These are phyloP conservation scores for Venturia nashicola DNA, from an alignment of 2,329 filamentous ascomycete species.

Conservation along the genomic window DNA sequence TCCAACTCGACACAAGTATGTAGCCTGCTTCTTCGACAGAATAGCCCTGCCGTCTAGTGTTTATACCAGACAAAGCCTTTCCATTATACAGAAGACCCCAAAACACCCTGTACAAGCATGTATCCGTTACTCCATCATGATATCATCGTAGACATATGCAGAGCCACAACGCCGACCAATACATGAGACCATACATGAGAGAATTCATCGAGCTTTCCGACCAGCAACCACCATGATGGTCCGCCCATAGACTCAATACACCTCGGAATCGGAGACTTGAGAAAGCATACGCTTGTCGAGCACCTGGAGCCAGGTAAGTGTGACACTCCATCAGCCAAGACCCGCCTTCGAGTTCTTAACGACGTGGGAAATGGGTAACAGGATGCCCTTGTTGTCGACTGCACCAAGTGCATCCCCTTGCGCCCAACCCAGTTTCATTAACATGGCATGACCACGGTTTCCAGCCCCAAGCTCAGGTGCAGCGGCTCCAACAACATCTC, in stretches of 20 bases:
- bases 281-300: too few species aligned
- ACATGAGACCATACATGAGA: background rate
- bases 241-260: background rate
- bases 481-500: conserved; percentile 74
- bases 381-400: conserved; percentile 72
- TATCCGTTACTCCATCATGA: background rate
- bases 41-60: background rate
- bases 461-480: conserved; percentile 73
- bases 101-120: background rate
- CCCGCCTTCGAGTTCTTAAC: conserved; percentile 81
- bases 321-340: conserved; percentile 41
- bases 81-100: background rate
- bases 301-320: background rate
- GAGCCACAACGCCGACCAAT: background rate
- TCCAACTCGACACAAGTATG: background rate
- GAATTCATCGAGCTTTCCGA: too few species aligned
- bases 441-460: conserved; percentile 74
- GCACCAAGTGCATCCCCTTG: conserved; percentile 75
- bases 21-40: background rate
- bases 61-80: background rate
- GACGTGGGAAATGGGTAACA: conserved; percentile 73
- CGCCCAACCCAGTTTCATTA: conserved; percentile 97
- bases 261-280: too few species aligned
- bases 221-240: background rate
- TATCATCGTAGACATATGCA: background rate